phyloP scores from a whole-genome alignment of 2,329 filamentous ascomycete species.

The Xylariaceae sp. region DNA sequence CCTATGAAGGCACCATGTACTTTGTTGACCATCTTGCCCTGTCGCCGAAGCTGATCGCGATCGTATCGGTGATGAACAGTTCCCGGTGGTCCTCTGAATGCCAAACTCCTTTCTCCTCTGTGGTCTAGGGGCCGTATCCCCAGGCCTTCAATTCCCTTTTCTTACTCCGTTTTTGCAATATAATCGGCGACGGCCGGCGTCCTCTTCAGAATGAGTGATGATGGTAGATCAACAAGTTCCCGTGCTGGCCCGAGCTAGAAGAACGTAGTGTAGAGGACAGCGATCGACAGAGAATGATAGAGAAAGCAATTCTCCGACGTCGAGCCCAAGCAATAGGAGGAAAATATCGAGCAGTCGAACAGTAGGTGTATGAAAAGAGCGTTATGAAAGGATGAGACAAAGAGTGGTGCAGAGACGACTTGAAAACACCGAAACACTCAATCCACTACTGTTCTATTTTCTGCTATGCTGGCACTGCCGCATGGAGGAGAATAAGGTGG shows the following conservation, averaged over 20 bases:
- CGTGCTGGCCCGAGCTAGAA: constrained; percentile 18
- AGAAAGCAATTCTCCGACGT: constrained; percentile 18
- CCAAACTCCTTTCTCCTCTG: constrained; percentile 13
- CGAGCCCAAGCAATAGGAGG: constrained; percentile 18
- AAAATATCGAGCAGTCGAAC: constrained; percentile 10
- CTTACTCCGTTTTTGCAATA: constrained; percentile 3
- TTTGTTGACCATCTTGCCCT: constrained; percentile 49
- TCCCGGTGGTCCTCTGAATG: not conserved
- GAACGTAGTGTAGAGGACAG: constrained; percentile 24
- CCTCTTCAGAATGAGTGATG: constrained; percentile 20
- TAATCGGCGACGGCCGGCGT: constrained; percentile 37
- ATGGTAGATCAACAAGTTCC: constrained; percentile 11
- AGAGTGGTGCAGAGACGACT: not conserved
- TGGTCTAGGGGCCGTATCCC: not conserved
- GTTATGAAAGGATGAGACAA: no score
- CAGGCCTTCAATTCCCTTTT: not conserved
- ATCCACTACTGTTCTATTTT: constrained; percentile 5
- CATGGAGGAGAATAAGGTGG: not conserved
- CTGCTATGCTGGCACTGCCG: constrained; percentile 7
- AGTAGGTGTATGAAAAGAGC: not conserved
- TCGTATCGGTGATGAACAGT: not conserved
- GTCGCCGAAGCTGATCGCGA: not conserved
- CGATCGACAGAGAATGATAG: constrained; percentile 26
- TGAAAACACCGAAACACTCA: constrained; percentile 12
- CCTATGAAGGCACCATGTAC: constrained; percentile 47